A percentile compares a stretch with the other conserved stretches of the same genome.
Conservation (phyloP, 2,329 filamentous ascomycete genomes). For the Furcasterigmium furcatum region DNA sequence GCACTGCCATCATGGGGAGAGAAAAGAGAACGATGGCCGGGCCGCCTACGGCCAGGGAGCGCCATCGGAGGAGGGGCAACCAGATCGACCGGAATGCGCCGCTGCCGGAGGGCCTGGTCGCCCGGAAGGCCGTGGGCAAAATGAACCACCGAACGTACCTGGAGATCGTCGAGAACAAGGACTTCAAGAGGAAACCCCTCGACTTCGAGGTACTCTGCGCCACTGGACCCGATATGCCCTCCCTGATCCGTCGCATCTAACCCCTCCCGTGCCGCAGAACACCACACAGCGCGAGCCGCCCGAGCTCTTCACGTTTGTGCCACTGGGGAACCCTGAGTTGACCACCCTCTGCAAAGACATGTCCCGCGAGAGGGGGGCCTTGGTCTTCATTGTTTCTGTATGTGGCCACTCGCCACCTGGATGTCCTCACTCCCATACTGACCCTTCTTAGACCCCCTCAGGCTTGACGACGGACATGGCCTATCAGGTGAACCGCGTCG, state of each 20-base stretch:
- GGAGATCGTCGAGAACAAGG: conserved; percentile 61
- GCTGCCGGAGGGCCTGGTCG: conserved; percentile 29
- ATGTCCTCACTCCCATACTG: background rate
- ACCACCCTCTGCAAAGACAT: conserved; percentile 62
- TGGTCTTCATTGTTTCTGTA: conserved; percentile 67
- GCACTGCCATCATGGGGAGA: conserved; percentile 12
- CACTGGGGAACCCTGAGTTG: conserved; percentile 58
- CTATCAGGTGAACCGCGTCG: conserved; percentile 55
- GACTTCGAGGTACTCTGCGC: conserved; percentile 52
- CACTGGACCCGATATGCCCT: background rate
- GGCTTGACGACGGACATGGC: conserved; percentile 32
- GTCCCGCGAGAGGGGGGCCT: conserved; percentile 57
- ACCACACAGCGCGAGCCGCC: conserved; percentile 50
- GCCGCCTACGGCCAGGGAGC: conserved; percentile 11
- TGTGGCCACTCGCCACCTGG: conserved; percentile 15
- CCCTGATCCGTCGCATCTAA: conserved; percentile 4
- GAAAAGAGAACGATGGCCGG: conserved; percentile 10
- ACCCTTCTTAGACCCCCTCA: background rate
- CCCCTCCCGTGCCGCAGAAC: conserved; percentile 37
- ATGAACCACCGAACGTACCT: conserved; percentile 60
- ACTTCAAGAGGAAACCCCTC: conserved; percentile 63
- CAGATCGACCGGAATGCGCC: conserved; percentile 24
- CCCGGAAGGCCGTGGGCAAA: conserved; percentile 33
- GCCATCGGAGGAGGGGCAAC: conserved; percentile 7
- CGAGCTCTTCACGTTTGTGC: conserved; percentile 60